Evolutionary conservation across 2,329 filamentous ascomycete genomes (phyloP), one percentile per base, ranked within the genome.

Genomic region (Fusarium lateritium): DNA sequence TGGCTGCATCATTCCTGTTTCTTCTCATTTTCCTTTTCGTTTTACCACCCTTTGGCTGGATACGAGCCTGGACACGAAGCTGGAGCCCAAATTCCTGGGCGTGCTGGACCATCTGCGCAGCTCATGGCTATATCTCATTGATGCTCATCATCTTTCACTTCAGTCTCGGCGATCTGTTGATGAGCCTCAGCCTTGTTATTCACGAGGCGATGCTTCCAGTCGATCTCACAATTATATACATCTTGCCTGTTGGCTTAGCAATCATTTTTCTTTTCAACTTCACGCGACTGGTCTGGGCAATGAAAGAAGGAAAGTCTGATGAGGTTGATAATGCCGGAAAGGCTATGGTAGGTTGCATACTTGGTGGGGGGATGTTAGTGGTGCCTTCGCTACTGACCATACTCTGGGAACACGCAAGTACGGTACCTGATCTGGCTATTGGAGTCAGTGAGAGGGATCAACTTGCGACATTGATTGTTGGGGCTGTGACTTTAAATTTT

Each of bases 401-500:
- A 14, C 6, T 46, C 2, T 3, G 15, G 3, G 24, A 21, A 2
- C 28, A 7, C 6, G 26, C 24, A 2, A 26, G 21, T 2, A 19
- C 51, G 4, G 33, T 65, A 22, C 62, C 62, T 1, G 60, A 59
- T 39, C 5, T 65, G 24, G 60, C 9, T 11, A 44, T 65, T 6
- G 28, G 13, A 11, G 13, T 53, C 0, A 47, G 31, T 2, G 60
- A 65, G 19, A 53, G 60, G 13, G 62, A 65, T 33, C 60, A 65
- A 14, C n/a, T 65, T 19, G 62, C 60, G 13, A 45, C 53, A 0
- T 24, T 65, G 33, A 50, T 65, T 21, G 62, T 59, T 15, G 62
- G 62, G 2, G 9, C 39, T n/a, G 53, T 49, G 1, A 65, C 62
- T 1, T 17, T 62, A 24, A 24, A 15, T 1, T 56, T 56, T 17